Conservation (phyloP, 2,329 filamentous ascomycete species). For the Aspergillus sclerotialis region DNA sequence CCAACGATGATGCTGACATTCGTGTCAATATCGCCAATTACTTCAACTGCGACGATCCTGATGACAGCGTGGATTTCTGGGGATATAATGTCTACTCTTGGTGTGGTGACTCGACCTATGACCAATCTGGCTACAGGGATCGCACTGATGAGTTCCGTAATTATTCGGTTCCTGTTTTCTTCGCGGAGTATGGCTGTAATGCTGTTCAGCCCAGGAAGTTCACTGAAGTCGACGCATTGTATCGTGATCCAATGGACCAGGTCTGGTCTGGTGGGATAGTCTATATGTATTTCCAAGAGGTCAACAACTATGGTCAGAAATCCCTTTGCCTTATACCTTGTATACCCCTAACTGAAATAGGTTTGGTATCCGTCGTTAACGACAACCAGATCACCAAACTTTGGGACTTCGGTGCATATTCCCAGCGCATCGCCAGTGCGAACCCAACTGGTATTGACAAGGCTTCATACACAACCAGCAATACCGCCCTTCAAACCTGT, state of each 20-base stretch:
- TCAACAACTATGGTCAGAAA: slow-evolving; percentile 53
- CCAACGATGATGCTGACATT: slow-evolving; percentile 83
- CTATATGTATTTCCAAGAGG: slow-evolving; percentile 93
- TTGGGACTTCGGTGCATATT: slow-evolving; percentile 66
- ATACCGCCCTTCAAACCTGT: slow-evolving; percentile 61
- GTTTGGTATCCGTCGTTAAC: slow-evolving; percentile 46
- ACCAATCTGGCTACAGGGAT: slow-evolving; percentile 67
- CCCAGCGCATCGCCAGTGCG: slow-evolving; percentile 59
- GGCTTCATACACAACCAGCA: slow-evolving; percentile 63
- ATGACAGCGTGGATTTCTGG: slow-evolving; percentile 80
- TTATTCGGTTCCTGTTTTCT: slow-evolving; percentile 90
- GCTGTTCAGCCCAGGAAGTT: slow-evolving; percentile 62
- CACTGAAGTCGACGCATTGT: slow-evolving; percentile 75
- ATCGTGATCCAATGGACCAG: slow-evolving; percentile 66
- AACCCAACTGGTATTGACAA: slow-evolving; percentile 60
- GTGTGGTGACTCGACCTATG: slow-evolving; percentile 77
- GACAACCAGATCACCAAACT: slow-evolving; percentile 57
- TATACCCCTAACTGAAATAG: slow-evolving; percentile 55
- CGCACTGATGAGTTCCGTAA: slow-evolving; percentile 76
- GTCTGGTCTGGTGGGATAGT: slow-evolving; percentile 94
- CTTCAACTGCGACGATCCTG: slow-evolving; percentile 74
- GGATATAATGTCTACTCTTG: slow-evolving; percentile 99
- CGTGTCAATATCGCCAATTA: slow-evolving; percentile 75
- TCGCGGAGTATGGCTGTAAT: slow-evolving; percentile 96
- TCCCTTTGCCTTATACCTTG: too few relatives aligned